Base-by-base conservation (phyloP, 768 basidiomycete species). In the Lactarius vividus region DNA sequence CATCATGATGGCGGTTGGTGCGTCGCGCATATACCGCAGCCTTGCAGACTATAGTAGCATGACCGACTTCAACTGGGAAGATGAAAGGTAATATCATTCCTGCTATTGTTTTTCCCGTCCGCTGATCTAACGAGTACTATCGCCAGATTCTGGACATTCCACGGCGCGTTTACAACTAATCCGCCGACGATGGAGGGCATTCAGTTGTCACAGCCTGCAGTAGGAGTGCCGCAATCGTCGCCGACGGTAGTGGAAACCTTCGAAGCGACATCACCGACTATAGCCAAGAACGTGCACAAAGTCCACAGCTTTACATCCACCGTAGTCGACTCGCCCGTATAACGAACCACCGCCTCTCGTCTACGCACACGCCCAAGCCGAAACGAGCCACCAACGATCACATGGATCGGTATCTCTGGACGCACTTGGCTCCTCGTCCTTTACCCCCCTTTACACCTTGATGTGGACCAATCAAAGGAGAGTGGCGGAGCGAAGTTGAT, bases 1-100 rank as follows among this genome's bases (percentile, higher is more conserved):
- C 6, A 68, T 68, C 37, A 68, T 68, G 63, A 68, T 68, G 67
- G 59, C 67, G 18, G 54, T 68, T 15, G 63, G 67, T 4, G 67
- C 63, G 20, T 56, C 67, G 44, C 67, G 67, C 28, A 68, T 68
- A 55, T 68, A 68, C 37, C 67, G 64, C 11, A 16, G 59, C 59
- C 59, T 68, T 18, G 63, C 63, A 4, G 64, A 68, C 23, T 65
- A 68, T 39, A 68, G 35, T 15, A 59, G 64, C 44, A 68, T 68
- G 46, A 33, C 63, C 4, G 67, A 68, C 28, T 62, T 62, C 55
- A 66, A 66, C 49, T 66, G 60, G 65, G 23, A 57, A n/a, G 56
- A 56, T 4, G 65, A 66, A n/a, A 61, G 55, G 65, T 66, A 58
- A 46, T 26, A 2, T 13, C 29, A 16, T 13, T 20, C 37, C 11